phyloP scores from a whole-genome alignment of 805 yeast species.

The Zygoascus ofunaensis region DNA sequence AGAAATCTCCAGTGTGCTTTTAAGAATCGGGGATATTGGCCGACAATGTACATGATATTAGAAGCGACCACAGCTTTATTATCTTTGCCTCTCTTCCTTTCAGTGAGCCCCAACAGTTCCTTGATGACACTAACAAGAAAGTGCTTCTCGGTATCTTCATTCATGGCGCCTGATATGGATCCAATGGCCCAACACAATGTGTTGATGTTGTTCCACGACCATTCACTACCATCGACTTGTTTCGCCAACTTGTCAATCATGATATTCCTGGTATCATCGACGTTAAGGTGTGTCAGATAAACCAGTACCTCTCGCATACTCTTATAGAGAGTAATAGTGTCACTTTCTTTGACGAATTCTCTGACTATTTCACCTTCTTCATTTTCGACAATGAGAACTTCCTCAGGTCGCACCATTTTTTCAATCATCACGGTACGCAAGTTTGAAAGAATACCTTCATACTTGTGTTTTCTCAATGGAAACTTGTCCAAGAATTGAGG shows the following conservation, averaged over 20 bases:
- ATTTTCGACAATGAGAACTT: conserved; percentile 90
- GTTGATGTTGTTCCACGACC: conserved; percentile 98
- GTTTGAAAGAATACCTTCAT: conserved; percentile 67
- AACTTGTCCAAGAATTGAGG: conserved; percentile 68
- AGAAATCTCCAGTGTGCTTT: conserved; percentile 98
- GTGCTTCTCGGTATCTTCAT: conserved; percentile 92
- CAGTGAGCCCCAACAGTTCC: conserved; percentile 84
- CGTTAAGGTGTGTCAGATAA: conserved; percentile 90
- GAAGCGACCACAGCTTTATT: conserved; percentile 99
- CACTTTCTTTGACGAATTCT: conserved; percentile 93
- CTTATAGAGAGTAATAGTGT: conserved; percentile 90
- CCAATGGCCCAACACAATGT: conserved; percentile 99
- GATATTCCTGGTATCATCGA: conserved; percentile 84
- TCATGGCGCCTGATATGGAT: conserved; percentile 97
- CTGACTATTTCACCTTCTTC: conserved; percentile 99
- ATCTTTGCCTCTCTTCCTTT: conserved; percentile 93
- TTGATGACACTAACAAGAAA: conserved; percentile 89
- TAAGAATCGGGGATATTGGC: conserved; percentile 94
- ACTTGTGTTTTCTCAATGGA: conserved; percentile 80
- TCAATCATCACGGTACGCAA: conserved; percentile 90
- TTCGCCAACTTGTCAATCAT: conserved; percentile 86
- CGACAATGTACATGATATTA: conserved; percentile 98
- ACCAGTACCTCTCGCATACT: conserved; percentile 93
- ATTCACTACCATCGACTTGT: conserved; percentile 92
- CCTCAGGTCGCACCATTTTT: conserved; percentile 98